Conservation (phyloP, 106 monocot species). For the Acorus gramineus region DNA sequence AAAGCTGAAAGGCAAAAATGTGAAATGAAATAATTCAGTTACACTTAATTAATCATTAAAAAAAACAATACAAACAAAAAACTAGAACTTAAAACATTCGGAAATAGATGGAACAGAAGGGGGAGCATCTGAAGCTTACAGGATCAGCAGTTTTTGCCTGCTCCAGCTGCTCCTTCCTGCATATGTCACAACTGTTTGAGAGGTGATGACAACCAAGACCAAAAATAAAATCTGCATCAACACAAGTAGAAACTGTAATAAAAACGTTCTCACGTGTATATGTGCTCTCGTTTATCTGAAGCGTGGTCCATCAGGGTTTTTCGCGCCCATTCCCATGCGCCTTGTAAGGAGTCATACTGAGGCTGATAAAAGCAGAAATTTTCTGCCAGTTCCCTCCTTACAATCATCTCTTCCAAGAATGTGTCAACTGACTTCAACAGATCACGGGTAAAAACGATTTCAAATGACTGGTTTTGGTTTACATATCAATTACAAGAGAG, state of each 20-base stretch:
- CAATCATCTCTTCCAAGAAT: constrained; percentile 93
- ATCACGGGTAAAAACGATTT: background rate
- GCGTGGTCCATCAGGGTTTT: constrained; percentile 91
- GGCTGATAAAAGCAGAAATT: constrained; percentile 95
- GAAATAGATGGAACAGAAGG: background rate
- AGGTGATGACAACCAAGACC: background rate
- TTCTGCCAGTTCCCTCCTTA: constrained; percentile 87
- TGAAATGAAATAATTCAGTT: no score
- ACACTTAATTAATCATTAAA: background rate
- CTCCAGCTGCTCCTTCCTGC: constrained; percentile 84
- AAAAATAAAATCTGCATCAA: background rate
- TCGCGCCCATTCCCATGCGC: constrained; percentile 95
- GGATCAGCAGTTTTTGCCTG: constrained; percentile 78
- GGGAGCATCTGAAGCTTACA: constrained; percentile 26
- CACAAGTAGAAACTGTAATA: background rate
- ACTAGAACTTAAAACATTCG: background rate
- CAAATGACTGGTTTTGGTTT: no score
- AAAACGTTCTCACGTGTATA: constrained; percentile 70
- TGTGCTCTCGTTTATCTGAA: constrained; percentile 68
- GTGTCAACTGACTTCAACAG: constrained; percentile 59
- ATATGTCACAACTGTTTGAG: constrained; percentile 3
- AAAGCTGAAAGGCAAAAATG: constrained; percentile 38
- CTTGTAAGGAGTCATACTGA: constrained; percentile 77
- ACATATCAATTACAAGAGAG: no score
- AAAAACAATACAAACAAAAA: constrained; percentile 1